Evolutionary conservation across 1,284 basidiomycete species (phyloP).

Genomic region (Pholiota adiposa): DNA sequence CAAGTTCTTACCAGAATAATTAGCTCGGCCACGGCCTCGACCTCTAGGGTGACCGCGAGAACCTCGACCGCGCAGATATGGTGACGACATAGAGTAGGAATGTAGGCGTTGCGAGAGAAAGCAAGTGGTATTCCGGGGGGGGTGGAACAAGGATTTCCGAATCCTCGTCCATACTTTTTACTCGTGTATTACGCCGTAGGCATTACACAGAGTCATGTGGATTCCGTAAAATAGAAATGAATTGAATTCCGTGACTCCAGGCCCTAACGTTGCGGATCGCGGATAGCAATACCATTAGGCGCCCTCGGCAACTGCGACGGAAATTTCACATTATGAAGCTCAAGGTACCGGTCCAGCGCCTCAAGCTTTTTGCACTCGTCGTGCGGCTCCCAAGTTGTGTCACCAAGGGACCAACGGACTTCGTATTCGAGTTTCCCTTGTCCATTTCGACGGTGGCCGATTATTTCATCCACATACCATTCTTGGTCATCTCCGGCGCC

Average conservation of each 20-base stretch:
- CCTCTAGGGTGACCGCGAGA: neutral
- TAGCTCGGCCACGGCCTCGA: neutral
- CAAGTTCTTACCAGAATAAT: neutral
- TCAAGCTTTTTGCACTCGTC: conserved; percentile 7
- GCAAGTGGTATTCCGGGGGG: too few species aligned
- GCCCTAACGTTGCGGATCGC: neutral
- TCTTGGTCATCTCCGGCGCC: conserved; percentile 2
- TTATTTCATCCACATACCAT: conserved; percentile 7
- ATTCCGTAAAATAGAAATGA: neutral
- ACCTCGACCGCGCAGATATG: neutral
- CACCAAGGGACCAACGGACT: conserved; percentile 11
- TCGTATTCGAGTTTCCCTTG: conserved; percentile 6
- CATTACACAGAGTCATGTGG: neutral
- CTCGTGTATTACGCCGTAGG: neutral
- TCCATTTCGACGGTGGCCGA: neutral
- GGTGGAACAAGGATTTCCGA: neutral
- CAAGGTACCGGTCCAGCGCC: conserved; percentile 13
- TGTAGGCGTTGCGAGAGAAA: too few species aligned
- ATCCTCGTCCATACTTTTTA: neutral
- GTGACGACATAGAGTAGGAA: neutral
- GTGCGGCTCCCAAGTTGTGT: conserved; percentile 16
- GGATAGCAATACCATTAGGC: neutral
- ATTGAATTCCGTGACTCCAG: too few species aligned
- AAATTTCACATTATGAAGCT: neutral
- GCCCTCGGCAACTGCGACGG: conserved; percentile 1